Base-by-base conservation (phyloP, 106 monocot genomes). In the Agapanthus africanus region DNA sequence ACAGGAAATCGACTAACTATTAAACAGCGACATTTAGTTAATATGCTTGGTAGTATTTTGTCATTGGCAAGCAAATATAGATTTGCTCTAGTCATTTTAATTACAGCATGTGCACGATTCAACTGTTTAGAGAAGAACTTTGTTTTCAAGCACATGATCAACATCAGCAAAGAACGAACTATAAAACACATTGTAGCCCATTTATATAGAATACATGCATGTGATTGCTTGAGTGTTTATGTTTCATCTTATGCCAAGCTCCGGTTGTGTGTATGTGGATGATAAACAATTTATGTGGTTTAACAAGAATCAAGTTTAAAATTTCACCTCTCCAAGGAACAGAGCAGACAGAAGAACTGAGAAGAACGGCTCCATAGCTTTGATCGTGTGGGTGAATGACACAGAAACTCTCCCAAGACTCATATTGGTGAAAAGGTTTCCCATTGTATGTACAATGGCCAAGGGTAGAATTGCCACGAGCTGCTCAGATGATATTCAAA, bases 351-450 rank as follows among this genome's bases (percentile, higher is more conserved):
- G 68, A 28, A 90, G 32, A 82, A 90, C 89, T 6, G 89, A 82
- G 78, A 90, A 90, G 49, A 90, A 90, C 4, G 89, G 89, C 64
- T 90, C 89, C 85, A 80, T 85, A 62, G 89, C 89, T 78, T 90
- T 90, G 66, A 90, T 90, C 54, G 85, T 90, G 40, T 90, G 85
- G 11, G 89, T 90, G 61, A 90, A 90, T 56, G 85, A 90, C 11
- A 85, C 89, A 59, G 89, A 71, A 70, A 90, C 89, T 78, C 82
- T 90, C 62, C 89, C 89, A 42, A 90, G 79, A 40, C 89, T 90
- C 85, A 90, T 82, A 42, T 90, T 89, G 41, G 85, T 89, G 80
- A 89, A 89, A 75, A 89, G 82, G 65, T 90, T 90, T 42, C 89
- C 89, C 71, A 90, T 40, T 21, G 89, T 90, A 71, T 90, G 89